Conservation (phyloP, 495 filamentous ascomycete genomes). For the Trichocladium antarcticum region DNA sequence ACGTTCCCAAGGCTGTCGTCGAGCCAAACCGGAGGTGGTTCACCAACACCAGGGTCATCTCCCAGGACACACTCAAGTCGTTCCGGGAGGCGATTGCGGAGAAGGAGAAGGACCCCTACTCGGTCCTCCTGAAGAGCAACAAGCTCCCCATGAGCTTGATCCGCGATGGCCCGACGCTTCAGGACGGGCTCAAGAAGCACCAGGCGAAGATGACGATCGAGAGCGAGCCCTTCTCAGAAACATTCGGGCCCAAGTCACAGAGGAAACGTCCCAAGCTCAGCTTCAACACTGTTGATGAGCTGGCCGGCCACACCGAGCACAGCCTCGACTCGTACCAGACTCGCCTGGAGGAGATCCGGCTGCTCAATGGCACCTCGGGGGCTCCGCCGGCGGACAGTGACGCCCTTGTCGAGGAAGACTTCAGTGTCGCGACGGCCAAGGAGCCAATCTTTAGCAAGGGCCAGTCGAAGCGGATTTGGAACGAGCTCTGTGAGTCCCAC, state of each 20-base stretch:
- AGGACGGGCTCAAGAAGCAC: constrained; percentile 83
- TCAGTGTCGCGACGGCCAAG: constrained; percentile 53
- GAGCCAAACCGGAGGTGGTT: constrained; percentile 85
- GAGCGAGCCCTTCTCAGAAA: constrained; percentile 70
- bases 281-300: constrained; percentile 66
- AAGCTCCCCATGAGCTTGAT: constrained; percentile 45
- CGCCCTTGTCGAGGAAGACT: constrained; percentile 37
- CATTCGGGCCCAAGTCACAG: constrained; percentile 88
- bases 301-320: constrained; percentile 66
- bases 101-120: constrained; percentile 78
- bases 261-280: constrained; percentile 82
- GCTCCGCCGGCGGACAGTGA: constrained; percentile 44
- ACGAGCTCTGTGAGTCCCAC: constrained; percentile 61
- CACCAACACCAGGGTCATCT: constrained; percentile 48
- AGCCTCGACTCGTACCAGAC: constrained; percentile 71
- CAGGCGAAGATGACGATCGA: constrained; percentile 90
- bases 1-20: constrained; percentile 66
- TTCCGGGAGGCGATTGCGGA: constrained; percentile 92
- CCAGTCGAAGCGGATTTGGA: constrained; percentile 91
- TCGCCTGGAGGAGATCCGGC: constrained; percentile 57
- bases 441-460: constrained; percentile 93
- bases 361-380: constrained; percentile 57
- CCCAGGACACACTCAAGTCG: constrained; percentile 53
- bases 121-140: constrained; percentile 84
- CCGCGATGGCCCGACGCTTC: constrained; percentile 35